phyloP scores from a whole-genome alignment of 208 protist species.

The Acanthamoeba royreba region DNA sequence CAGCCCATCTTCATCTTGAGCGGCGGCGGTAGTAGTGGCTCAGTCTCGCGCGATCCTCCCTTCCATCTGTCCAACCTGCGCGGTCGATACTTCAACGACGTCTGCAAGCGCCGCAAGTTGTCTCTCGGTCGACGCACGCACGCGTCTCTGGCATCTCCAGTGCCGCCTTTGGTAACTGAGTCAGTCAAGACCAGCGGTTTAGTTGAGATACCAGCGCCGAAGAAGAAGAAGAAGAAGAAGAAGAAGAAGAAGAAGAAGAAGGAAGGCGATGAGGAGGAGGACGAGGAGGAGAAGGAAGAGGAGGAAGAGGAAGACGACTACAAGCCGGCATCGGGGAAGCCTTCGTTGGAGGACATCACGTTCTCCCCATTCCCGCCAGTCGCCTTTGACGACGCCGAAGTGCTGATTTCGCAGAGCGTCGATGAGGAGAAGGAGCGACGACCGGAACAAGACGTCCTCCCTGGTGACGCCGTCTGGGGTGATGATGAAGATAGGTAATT shows the following conservation, averaged over 20 bases:
- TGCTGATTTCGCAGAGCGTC: background rate
- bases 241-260: background rate
- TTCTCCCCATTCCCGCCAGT: background rate
- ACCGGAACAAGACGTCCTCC: background rate
- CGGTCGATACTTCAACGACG: background rate
- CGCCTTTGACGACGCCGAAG: background rate
- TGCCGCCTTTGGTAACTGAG: too few species aligned
- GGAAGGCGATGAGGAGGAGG: background rate
- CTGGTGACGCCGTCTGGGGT: background rate
- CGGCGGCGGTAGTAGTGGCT: too few species aligned
- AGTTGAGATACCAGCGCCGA: background rate
- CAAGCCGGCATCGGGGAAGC: background rate
- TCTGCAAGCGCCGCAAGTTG: background rate
- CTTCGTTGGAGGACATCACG: background rate
- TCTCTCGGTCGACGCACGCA: background rate
- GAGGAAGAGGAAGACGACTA: background rate
- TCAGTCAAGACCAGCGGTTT: too few species aligned
- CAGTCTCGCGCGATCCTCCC: background rate
- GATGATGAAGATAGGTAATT: background rate
- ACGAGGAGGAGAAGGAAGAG: background rate
- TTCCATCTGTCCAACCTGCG: background rate
- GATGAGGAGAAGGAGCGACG: background rate
- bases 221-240: background rate
- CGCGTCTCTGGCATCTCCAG: background rate
- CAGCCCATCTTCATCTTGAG: too few species aligned